Conservation (phyloP, 352 stramenopile genomes). For the Albugo candida region DNA sequence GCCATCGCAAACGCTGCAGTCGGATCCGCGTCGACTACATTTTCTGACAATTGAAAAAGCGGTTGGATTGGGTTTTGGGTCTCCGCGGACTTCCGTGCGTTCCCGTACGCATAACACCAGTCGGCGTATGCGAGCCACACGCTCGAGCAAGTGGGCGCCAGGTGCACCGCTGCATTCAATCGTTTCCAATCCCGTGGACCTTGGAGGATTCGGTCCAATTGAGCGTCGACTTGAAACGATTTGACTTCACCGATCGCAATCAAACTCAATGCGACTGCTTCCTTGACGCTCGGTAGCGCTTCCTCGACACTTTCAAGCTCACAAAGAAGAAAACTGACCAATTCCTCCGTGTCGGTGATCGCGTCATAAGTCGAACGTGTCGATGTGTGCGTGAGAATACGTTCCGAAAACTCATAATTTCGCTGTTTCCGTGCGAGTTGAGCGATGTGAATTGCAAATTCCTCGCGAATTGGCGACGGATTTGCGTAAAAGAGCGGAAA, state of each 20-base stretch:
- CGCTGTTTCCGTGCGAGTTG: constrained; percentile 28
- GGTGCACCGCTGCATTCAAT: constrained; percentile 13
- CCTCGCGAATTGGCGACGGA: background rate
- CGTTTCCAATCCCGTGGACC: background rate
- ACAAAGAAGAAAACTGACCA: too few species aligned
- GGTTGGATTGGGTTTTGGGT: too few species aligned
- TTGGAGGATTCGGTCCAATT: too few species aligned
- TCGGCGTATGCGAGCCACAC: constrained; percentile 45
- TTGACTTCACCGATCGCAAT: constrained; percentile 3
- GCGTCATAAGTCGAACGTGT: background rate
- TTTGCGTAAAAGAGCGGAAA: too few species aligned
- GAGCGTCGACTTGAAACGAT: background rate
- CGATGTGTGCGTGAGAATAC: constrained; percentile 9
- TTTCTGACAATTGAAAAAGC: too few species aligned
- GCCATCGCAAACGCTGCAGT: too few species aligned
- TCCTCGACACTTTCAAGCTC: too few species aligned
- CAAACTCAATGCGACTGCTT: background rate
- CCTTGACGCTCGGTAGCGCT: too few species aligned
- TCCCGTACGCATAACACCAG: constrained; percentile 42
- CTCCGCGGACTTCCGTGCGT: too few species aligned
- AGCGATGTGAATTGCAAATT: constrained; percentile 15
- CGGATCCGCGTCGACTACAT: too few species aligned
- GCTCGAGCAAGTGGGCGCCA: constrained; percentile 17
- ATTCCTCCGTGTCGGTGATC: too few species aligned
- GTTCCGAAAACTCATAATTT: constrained; percentile 21